phyloP scores from a whole-genome alignment of 208 protist genomes.

The Balamuthia mandrillaris region DNA sequence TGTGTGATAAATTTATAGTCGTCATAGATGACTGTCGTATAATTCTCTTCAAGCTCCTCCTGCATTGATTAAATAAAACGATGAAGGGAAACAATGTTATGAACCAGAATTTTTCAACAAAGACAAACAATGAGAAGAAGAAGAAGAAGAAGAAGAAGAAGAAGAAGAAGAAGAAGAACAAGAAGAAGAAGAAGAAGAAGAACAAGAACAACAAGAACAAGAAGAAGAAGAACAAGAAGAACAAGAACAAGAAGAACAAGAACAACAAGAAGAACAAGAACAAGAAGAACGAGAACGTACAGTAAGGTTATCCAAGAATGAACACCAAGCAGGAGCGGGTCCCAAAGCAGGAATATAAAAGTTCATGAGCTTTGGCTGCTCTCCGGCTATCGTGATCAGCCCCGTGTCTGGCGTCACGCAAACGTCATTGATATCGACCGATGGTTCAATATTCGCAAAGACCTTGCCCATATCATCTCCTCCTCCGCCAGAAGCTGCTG shows the following conservation, averaged over 20 bases:
- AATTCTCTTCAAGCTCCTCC: conserved; percentile 71
- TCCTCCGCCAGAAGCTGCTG: background rate
- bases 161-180: background rate
- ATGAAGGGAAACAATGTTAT: background rate
- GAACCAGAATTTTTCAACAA: background rate
- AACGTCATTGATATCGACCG: conserved; percentile 52
- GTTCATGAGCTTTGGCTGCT: conserved; percentile 84
- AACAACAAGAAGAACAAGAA: background rate
- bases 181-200: background rate
- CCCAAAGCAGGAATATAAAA: conserved; percentile 94
- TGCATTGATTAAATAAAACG: background rate
- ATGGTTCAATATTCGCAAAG: conserved; percentile 36
- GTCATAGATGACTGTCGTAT: conserved; percentile 84
- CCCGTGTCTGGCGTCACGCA: conserved; percentile 43
- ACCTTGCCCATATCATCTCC: background rate
- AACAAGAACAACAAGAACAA: background rate
- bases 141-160: background rate
- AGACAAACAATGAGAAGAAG: no score
- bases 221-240: background rate
- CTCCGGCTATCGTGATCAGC: conserved; percentile 71
- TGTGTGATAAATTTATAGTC: conserved; percentile 96
- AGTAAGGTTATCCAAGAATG: conserved; percentile 93
- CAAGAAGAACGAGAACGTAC: conserved; percentile 60
- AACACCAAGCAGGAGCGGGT: conserved; percentile 92
- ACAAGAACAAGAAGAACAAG: background rate